phyloP scores from a whole-genome alignment of 257 asterid species.

The Gentiana dahurica region DNA sequence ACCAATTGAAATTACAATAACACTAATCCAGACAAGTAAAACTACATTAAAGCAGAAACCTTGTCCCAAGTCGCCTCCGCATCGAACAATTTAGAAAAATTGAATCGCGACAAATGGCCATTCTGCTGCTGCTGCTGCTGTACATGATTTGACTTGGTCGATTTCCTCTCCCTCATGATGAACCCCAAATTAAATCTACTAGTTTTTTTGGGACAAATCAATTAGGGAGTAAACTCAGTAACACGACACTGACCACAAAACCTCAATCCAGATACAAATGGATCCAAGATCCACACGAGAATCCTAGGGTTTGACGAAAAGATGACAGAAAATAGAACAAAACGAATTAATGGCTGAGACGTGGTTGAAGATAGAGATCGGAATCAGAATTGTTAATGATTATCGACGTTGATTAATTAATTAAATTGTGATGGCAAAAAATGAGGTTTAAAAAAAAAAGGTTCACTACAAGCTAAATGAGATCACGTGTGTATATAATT shows the following conservation, averaged over 20 bases:
- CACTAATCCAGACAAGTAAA: background rate
- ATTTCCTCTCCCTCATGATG: conserved; percentile 75
- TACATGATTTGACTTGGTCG: conserved; percentile 46
- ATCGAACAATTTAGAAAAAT: conserved; percentile 68
- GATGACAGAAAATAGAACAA: background rate
- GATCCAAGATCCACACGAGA: background rate
- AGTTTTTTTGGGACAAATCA: background rate
- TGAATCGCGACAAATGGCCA: conserved; percentile 69
- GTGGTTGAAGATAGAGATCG: background rate
- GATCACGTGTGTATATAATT: too few species aligned
- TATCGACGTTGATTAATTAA: background rate
- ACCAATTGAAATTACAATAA: background rate
- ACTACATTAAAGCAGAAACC: conserved; percentile 24
- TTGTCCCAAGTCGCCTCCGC: conserved; percentile 64
- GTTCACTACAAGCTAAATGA: too few species aligned
- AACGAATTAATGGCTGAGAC: background rate
- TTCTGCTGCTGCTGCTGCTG: conserved; percentile 29
- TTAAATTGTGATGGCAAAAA: background rate
- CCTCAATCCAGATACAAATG: background rate
- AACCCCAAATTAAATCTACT: background rate
- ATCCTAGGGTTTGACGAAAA: background rate
- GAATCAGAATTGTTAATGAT: background rate
- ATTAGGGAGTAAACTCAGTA: background rate
- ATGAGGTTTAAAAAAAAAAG: too few species aligned
- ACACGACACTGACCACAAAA: background rate